These are phyloP conservation scores for Sugiyamaella lignohabitans DNA, from an alignment of 805 yeast species.

Conservation along the genomic window DNA sequence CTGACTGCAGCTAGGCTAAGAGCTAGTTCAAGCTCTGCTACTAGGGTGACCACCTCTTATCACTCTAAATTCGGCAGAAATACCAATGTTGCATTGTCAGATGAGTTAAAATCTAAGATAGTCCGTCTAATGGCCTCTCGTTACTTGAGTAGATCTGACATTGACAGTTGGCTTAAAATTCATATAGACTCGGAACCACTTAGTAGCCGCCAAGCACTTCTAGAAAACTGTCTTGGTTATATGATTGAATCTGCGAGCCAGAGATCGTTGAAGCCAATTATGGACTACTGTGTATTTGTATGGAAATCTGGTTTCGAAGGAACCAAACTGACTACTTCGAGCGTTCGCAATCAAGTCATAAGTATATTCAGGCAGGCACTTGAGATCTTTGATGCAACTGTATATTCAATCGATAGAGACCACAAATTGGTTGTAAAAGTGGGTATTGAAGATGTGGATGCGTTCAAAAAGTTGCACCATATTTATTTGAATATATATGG, in stretches of 20 bases:
- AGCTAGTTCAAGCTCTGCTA: background rate
- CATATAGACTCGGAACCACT: constrained; percentile 15
- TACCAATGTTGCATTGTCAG: background rate
- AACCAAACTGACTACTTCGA: too few species aligned
- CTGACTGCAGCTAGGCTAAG: background rate
- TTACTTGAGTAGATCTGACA: constrained; percentile 18
- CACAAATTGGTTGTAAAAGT: constrained; percentile 19
- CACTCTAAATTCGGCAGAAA: background rate
- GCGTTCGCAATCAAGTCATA: too few species aligned
- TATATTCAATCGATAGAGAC: constrained; percentile 11
- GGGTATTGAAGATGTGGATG: constrained; percentile 24
- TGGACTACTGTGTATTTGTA: constrained; percentile 22
- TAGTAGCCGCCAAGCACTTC: constrained; percentile 12
- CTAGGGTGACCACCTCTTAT: too few species aligned
- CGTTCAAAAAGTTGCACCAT: constrained; percentile 22
- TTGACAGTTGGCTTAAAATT: constrained; percentile 20
- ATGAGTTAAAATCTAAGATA: constrained; percentile 12
- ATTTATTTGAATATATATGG: constrained; percentile 12
- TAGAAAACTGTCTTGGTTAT: constrained; percentile 19
- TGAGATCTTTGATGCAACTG: constrained; percentile 21
- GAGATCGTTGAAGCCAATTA: constrained; percentile 22
- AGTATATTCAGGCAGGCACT: constrained; percentile 22
- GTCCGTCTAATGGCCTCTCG: constrained; percentile 13
- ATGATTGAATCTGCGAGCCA: constrained; percentile 20
- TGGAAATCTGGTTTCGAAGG: constrained; percentile 27